Base-by-base conservation (phyloP, 2,329 filamentous ascomycete species). In the Aureobasidium subglaciale region DNA sequence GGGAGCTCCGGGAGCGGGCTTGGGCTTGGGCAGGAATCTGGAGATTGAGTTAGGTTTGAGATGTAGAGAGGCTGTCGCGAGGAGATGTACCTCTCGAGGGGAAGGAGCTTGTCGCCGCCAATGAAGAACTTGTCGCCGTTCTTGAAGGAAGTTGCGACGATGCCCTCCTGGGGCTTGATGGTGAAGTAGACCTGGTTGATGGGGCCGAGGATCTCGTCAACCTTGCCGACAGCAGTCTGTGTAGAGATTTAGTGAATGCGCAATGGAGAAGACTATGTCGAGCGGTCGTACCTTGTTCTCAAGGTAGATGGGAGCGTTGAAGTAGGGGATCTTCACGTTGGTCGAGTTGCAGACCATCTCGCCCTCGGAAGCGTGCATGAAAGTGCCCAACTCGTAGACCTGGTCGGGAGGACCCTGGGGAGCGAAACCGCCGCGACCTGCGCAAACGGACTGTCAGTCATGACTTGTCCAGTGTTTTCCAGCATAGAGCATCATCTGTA, bases 141-240 rank as follows among this genome's bases (percentile, higher is more conserved):
- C 79, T 96, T 95, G 85, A 97, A 99, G 37, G 88, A 93, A 58
- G 85, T 83, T 60, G 93, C 90, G 73, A 95, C 88, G 71, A 99
- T 97, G 65, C 93, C 93, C 71, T 97, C 92, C 70, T 90, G 85
- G 55, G 92, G 91, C 78, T 97, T 97, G 74, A 99, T 87, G 67
- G 92, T 97, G 80, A 99, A 99, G 79, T 87, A 96, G 67, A 97
- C 89, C 75, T 96, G 87, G 80, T 96, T 97, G 74, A 99, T 88
- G 61, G 93, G 92, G 57, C 93, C 93, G 64, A 99, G 86, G 63
- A 99, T 88, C 77, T 99, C 93, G 76, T 99, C 93, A 70, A 99
- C 88, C 77, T 97, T 97, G 73, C 93, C 93, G 71, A 99, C 65
- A 27, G 59, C 49, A 38, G 56, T 40, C 50, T n/a, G n/a, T n/a